A percentile compares a stretch with the other conserved stretches of the same genome.
phyloP scores from a whole-genome alignment of 1,139 yeast species.

The Trichomonascaceae sp. region DNA sequence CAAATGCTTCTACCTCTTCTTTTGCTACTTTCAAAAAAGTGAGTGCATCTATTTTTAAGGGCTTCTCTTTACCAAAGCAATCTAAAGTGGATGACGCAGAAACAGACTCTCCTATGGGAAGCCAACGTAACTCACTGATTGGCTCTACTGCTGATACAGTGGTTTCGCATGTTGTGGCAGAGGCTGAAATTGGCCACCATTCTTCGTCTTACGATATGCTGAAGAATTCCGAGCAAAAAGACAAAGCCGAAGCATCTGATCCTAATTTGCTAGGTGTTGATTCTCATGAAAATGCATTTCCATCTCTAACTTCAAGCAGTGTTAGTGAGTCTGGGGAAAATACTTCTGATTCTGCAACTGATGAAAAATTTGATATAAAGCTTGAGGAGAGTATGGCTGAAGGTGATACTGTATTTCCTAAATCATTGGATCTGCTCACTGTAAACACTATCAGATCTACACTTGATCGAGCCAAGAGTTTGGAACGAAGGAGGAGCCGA shows the following conservation, averaged over 20 bases:
- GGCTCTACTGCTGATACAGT: constrained; percentile 14
- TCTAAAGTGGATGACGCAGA: neutral
- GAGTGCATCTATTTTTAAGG: constrained; percentile 11
- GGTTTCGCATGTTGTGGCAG: constrained; percentile 24
- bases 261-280: neutral
- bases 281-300: constrained; percentile 11
- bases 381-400: constrained; percentile 23
- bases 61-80: constrained; percentile 1
- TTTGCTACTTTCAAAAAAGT: constrained; percentile 24
- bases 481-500: constrained; percentile 32
- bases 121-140: neutral
- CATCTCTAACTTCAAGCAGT: constrained; percentile 22
- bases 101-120: constrained; percentile 1
- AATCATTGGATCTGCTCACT: constrained; percentile 29
- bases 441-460: constrained; percentile 34
- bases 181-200: constrained; percentile 17
- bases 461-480: constrained; percentile 32
- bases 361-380: constrained; percentile 9
- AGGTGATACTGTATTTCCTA: constrained; percentile 35
- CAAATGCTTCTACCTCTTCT: constrained; percentile 26
- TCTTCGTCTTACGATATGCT: neutral
- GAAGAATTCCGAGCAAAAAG: neutral
- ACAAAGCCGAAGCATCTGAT: neutral
- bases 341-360: neutral
- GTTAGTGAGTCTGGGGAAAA: constrained; percentile 12